A percentile compares a stretch with the other conserved stretches of the same genome.
These are phyloP conservation scores for Sonneratia alba DNA, from an alignment of 345 rosid genomes.

Conservation along the genomic window DNA sequence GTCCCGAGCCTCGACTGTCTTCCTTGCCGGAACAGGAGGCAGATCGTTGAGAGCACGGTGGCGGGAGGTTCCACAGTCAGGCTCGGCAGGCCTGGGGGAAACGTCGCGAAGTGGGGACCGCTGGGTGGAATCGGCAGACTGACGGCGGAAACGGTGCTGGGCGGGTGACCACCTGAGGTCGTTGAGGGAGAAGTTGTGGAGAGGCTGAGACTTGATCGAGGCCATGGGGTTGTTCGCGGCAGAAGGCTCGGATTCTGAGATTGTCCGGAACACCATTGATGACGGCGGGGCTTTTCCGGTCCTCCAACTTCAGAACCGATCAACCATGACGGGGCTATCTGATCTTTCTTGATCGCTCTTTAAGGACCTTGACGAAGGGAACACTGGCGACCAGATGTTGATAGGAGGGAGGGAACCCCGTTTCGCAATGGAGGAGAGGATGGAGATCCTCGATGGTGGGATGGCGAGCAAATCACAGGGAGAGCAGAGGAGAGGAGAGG, in stretches of 20 bases:
- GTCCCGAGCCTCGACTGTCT: not conserved
- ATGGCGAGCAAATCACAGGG: not conserved
- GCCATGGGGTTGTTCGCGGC: constrained; percentile 36
- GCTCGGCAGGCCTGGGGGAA: not conserved
- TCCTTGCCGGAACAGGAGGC: constrained; percentile 14
- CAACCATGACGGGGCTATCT: not conserved
- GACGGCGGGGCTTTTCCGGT: not conserved
- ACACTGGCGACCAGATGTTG: not conserved
- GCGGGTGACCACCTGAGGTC: constrained; percentile 39
- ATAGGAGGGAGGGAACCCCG: not conserved
- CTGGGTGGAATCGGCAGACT: constrained; percentile 11
- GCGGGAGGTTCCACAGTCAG: too few relatives aligned
- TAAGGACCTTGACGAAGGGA: not conserved
- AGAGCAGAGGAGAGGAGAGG: not conserved
- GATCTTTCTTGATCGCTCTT: not conserved
- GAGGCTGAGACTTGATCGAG: constrained; percentile 44
- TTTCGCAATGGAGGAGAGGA: not conserved
- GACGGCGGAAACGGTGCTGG: constrained; percentile 9
- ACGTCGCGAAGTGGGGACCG: constrained; percentile 9
- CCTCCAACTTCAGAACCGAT: not conserved
- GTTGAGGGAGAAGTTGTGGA: constrained; percentile 59
- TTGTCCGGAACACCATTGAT: constrained; percentile 1
- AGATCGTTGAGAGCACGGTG: constrained; percentile 7
- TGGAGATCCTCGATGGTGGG: not conserved
- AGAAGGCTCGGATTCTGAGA: not conserved